Base-by-base conservation (phyloP, 257 asterid species). In the Scutellaria barbata region DNA sequence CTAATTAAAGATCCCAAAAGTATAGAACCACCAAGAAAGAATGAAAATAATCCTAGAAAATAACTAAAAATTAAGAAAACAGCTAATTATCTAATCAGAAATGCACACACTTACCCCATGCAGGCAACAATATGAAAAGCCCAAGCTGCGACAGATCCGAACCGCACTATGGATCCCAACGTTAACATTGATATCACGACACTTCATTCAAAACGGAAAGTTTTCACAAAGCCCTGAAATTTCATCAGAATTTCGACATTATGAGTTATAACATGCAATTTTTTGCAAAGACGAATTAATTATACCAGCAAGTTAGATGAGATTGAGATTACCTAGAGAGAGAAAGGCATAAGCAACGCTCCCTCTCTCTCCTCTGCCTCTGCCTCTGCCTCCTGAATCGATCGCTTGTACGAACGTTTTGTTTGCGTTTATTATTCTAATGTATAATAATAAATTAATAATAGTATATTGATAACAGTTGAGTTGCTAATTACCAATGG, bases 31-130 rank as follows among this genome's bases (percentile, higher is more conserved):
- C 57, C 63, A 56, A 54, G 22, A n/a, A 22, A 33, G 17, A 67
- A 4, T 7, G 1, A 33, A 33, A 51, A 42, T 37, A 62, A 43
- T 7, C 10, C 2, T 30, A 52, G 17, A 0, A 7, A 69, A 16
- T 40, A 59, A 69, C 17, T 13, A 66, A 71, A 37, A 30, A 7
- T 3, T 20, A 20, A 12, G 62, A 7, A 33, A 54, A 18, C 2
- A 25, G 37, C 60, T 59, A 4, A 12, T 57, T 6, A 13, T 11
- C 18, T 3, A 11, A 66, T 13, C 47, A 68, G 65, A 74, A 75
- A 54, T 42, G 51, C 60, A 70, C 50, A 66, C 40, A 72, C 82
- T 74, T 86, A 93, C 98, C 97, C 98, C 97, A 90, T 90, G 81
- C 86, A 81, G 71, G 86, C 89, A 68, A 86, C 68, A 35, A 82